Evolutionary conservation across 169 alveolate species (phyloP).

Genomic region (Neospora caninum): DNA sequence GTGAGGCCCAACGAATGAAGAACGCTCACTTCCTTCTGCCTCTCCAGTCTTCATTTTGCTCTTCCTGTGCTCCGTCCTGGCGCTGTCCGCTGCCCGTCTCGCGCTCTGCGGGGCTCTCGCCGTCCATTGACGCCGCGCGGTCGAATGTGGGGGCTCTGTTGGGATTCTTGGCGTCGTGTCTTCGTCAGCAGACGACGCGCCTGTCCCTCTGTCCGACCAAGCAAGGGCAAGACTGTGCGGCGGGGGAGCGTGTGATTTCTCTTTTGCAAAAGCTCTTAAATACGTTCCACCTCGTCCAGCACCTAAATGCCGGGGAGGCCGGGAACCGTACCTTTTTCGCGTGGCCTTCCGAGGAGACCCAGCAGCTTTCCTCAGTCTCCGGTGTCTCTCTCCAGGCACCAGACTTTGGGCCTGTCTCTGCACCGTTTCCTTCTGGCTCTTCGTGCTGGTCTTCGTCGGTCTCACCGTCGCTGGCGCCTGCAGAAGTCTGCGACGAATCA

Average conservation of each 20-base stretch:
- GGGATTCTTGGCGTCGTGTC: neutral
- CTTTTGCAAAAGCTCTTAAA: neutral
- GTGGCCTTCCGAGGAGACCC: too few relatives aligned
- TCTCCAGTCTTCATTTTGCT: neutral
- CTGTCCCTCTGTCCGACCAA: neutral
- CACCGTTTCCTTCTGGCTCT: too few relatives aligned
- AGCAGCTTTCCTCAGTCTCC: too few relatives aligned
- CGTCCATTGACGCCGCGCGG: neutral
- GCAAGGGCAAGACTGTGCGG: neutral
- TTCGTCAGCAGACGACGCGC: neutral
- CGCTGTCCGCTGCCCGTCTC: neutral
- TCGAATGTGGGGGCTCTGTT: neutral
- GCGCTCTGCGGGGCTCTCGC: neutral
- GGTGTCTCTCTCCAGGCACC: too few relatives aligned
- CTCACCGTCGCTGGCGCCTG: neutral
- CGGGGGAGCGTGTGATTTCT: neutral
- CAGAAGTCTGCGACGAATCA: neutral
- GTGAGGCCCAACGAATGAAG: neutral
- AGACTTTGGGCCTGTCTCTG: too few relatives aligned
- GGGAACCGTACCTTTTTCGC: too few relatives aligned
- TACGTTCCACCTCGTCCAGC: too few relatives aligned
- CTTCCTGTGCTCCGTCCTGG: neutral
- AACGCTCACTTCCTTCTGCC: neutral
- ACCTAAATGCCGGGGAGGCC: too few relatives aligned
- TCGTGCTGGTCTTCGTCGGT: neutral